Base-by-base conservation (phyloP, 2,329 filamentous ascomycete genomes). In the Rutstroemia sp. region DNA sequence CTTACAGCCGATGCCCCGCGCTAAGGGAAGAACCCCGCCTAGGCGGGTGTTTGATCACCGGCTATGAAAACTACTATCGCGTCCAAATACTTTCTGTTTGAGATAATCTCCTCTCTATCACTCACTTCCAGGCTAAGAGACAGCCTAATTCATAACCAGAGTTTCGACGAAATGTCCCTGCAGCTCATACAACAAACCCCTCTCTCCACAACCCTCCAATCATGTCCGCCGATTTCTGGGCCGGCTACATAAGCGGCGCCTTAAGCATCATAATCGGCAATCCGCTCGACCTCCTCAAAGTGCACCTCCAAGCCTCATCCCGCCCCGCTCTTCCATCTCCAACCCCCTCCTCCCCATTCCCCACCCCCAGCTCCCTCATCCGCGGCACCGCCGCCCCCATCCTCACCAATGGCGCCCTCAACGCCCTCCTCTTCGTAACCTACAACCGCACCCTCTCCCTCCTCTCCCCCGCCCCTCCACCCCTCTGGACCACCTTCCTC, bases 201-300 rank as follows among this genome's bases (percentile, higher is more conserved):
- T 39, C n/a, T 16, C n/a, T 19, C 3, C 7, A 44, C 6, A 19
- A 16, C 27, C 51, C 44, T 49, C 9, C 18, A 23, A 61, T 10
- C n/a, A 70, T 70, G 68, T 69, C 67, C 6, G 66, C 90, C 64
- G 92, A 96, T 70, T 96, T 96, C 72, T 95, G 89, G 88, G 89
- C 92, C 57, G 91, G 92, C 67, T 96, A 96, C 72, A 74, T 94
- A 59, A 92, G 88, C 68, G 92, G 92, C 53, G 90, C 88, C 57
- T 78, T 86, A 49, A 89, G 90, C 47, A 96, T 96, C 65, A 75
- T 95, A 49, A 87, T 96, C 59, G 91, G 92, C 61, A 96, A 96
- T 66, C 90, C 91, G 3, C 77, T 96, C 4, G 87, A 92, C 69
- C 73, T 91, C 63, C 71, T 91, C 66, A 92, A 92, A 72, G 89